A percentile compares a stretch with the other conserved stretches of the same genome.
These are phyloP conservation scores for Poa annua DNA, from an alignment of 176 grass and related monocot species.

Conservation along the genomic window DNA sequence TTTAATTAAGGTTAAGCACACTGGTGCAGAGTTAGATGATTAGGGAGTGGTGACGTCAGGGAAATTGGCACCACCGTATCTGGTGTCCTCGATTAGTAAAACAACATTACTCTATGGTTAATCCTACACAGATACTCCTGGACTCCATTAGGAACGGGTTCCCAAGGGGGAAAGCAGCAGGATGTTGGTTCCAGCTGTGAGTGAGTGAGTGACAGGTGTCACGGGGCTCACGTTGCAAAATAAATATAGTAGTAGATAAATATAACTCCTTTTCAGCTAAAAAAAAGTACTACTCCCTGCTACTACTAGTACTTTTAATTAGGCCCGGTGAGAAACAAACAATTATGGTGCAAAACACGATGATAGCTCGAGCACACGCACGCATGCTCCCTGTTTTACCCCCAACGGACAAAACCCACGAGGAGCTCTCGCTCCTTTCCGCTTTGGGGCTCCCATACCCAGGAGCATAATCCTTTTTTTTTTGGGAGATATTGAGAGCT, in stretches of 20 bases:
- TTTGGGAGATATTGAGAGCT: no score
- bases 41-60: no score
- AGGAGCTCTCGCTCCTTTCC: background rate
- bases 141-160: slow-evolving; percentile 7
- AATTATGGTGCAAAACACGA: background rate
- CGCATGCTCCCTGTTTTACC: background rate
- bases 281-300: no score
- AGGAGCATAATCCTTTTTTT: background rate
- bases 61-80: no score
- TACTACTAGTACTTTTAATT: background rate
- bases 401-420: background rate
- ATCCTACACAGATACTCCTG: no score
- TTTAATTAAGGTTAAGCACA: no score
- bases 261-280: no score
- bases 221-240: background rate
- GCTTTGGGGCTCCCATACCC: background rate
- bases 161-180: slow-evolving; percentile 17
- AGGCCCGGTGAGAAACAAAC: background rate
- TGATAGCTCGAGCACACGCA: slow-evolving; percentile 10
- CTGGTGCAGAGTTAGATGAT: no score
- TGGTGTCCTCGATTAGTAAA: no score
- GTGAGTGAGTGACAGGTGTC: background rate
- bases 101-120: background rate
- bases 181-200: slow-evolving; percentile 35
- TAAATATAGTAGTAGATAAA: no score